Percentiles rank a stretch among this genome's conserved stretches.
Evolutionary conservation across 164 flowering plant species (phyloP).

Genomic region (Chimonanthus salicifolius): DNA sequence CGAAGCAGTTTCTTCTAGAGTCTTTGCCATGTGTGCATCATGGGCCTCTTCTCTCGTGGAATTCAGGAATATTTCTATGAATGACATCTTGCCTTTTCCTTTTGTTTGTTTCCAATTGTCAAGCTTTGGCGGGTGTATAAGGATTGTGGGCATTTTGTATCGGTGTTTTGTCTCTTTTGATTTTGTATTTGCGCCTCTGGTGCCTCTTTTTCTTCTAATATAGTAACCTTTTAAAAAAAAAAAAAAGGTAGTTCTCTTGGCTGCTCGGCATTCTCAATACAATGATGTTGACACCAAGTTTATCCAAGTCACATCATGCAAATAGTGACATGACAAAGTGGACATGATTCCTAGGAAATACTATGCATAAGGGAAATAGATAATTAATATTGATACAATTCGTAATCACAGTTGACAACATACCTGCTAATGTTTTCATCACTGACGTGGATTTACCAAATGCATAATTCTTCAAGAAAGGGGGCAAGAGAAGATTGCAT

Average conservation of each 20-base stretch:
- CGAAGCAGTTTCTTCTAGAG: too few species aligned
- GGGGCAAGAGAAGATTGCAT: conserved; percentile 10
- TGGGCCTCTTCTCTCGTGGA: too few species aligned
- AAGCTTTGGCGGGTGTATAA: too few species aligned
- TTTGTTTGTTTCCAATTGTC: too few species aligned
- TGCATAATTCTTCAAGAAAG: conserved; percentile 67
- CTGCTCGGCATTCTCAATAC: background rate
- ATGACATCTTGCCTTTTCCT: too few species aligned
- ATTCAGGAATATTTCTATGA: too few species aligned
- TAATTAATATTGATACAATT: background rate
- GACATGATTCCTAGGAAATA: background rate
- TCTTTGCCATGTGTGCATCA: too few species aligned
- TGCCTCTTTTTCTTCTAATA: too few species aligned
- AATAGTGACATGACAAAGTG: background rate
- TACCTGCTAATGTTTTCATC: conserved; percentile 94
- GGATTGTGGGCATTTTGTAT: too few species aligned
- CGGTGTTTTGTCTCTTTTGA: too few species aligned
- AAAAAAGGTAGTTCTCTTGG: background rate
- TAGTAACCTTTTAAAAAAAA: too few species aligned
- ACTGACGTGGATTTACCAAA: conserved; percentile 91
- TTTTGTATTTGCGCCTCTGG: too few species aligned
- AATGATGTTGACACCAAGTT: background rate
- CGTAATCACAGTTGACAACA: conserved; percentile 9
- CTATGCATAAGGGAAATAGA: background rate
- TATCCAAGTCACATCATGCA: background rate